These are phyloP conservation scores for Rhynchosporium agropyri DNA, from an alignment of 2,329 filamentous ascomycete species.

Conservation along the genomic window DNA sequence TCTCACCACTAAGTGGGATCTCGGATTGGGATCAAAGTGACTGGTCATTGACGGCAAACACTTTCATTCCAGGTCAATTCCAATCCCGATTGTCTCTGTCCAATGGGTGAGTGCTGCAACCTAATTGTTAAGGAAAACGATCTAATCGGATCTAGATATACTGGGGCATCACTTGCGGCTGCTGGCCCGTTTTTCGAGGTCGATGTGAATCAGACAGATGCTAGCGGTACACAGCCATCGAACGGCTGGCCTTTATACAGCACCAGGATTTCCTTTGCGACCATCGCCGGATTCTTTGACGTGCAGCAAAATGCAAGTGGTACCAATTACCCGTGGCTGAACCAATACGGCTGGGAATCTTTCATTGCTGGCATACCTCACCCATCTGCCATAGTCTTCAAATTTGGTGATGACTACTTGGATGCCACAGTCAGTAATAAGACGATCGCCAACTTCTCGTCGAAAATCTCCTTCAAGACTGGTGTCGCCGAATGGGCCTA, in stretches of 20 bases:
- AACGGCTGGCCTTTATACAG: conserved; percentile 71
- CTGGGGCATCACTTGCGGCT: conserved; percentile 40
- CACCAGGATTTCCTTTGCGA: conserved; percentile 65
- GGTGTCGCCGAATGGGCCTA: conserved; percentile 67
- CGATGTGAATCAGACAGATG: conserved; percentile 41
- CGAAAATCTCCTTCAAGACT: conserved; percentile 63
- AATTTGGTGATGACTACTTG: conserved; percentile 57
- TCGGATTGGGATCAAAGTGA: conserved; percentile 38
- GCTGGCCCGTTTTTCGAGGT: conserved; percentile 41
- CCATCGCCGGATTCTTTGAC: conserved; percentile 69
- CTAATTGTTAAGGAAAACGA: neutral
- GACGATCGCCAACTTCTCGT: conserved; percentile 62
- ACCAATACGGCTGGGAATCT: conserved; percentile 70
- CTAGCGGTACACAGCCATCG: conserved; percentile 44
- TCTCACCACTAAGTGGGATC: conserved; percentile 36
- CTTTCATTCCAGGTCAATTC: conserved; percentile 39
- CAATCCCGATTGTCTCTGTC: conserved; percentile 40
- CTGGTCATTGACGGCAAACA: conserved; percentile 39
- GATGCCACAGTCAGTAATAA: conserved; percentile 61
- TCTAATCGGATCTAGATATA: conserved; percentile 34
- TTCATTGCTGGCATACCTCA: conserved; percentile 73
- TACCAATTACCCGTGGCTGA: conserved; percentile 68
- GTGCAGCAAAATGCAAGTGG: conserved; percentile 59
- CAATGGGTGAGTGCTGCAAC: conserved; percentile 38
- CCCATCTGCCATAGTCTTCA: conserved; percentile 62